Conservation (phyloP, 2,329 filamentous ascomycete genomes). For the Stromatinia cepivora region DNA sequence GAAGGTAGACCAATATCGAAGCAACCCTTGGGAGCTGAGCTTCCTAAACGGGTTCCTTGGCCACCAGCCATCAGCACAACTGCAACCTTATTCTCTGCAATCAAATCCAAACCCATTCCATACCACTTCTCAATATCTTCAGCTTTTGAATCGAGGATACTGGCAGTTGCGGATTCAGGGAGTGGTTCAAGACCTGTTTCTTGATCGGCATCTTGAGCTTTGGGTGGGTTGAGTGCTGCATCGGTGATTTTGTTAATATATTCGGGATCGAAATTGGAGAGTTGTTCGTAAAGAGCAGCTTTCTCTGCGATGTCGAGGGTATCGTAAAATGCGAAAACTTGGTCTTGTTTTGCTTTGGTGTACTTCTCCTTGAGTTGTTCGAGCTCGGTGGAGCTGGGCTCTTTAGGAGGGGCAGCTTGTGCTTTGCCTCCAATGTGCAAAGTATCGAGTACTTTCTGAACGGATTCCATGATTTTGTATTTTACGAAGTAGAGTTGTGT, state of each 20-base stretch:
- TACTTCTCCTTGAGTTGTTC: conserved; percentile 67
- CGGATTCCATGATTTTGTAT: conserved; percentile 38
- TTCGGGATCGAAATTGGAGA: conserved; percentile 76
- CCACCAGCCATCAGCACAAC: conserved; percentile 97
- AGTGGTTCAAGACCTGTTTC: conserved; percentile 71
- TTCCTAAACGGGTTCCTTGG: conserved; percentile 91
- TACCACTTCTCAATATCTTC: conserved; percentile 85
- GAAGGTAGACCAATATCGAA: conserved; percentile 95
- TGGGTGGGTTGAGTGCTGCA: conserved; percentile 75
- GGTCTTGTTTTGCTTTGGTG: conserved; percentile 71
- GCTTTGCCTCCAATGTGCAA: conserved; percentile 43
- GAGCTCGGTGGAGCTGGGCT: conserved; percentile 46
- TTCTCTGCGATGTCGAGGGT: conserved; percentile 72
- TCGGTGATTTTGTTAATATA: conserved; percentile 87
- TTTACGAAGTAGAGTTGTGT: background rate
- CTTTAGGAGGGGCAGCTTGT: conserved; percentile 35
- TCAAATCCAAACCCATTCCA: conserved; percentile 63
- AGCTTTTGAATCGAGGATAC: conserved; percentile 82
- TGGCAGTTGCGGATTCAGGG: conserved; percentile 81
- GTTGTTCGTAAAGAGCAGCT: conserved; percentile 75
- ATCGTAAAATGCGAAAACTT: conserved; percentile 88
- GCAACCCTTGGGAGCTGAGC: conserved; percentile 94
- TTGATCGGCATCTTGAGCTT: conserved; percentile 46
- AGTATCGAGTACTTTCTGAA: conserved; percentile 51
- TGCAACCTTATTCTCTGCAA: conserved; percentile 68